These are phyloP conservation scores for Dorcoceras hygrometricum DNA, from an alignment of 257 asterid genomes.

Conservation along the genomic window DNA sequence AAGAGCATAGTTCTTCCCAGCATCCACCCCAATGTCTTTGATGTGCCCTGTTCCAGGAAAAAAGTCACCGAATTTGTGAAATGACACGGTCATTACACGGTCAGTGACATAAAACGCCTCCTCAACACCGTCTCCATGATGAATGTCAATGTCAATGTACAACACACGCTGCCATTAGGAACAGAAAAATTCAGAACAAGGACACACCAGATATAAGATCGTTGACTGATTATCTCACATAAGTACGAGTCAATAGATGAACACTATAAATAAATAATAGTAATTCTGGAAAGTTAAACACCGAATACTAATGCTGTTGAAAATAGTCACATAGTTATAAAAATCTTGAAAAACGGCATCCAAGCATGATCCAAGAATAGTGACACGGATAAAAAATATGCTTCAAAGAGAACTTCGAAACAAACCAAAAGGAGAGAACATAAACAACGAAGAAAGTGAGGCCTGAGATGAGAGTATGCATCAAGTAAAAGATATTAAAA, in stretches of 20 bases:
- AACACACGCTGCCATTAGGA: constrained; percentile 51
- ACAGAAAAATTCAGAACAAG: constrained; percentile 26
- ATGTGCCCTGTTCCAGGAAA: constrained; percentile 68
- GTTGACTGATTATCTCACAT: neutral
- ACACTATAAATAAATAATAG: neutral
- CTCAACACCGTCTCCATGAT: constrained; percentile 75
- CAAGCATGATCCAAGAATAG: neutral
- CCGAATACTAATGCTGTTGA: neutral
- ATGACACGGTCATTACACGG: constrained; percentile 68
- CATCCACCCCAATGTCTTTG: constrained; percentile 42
- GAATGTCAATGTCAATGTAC: constrained; percentile 59
- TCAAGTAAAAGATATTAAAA: neutral
- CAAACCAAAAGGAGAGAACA: neutral
- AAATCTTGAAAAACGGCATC: neutral
- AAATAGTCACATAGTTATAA: neutral
- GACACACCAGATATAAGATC: constrained; percentile 5
- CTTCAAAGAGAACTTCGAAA: neutral
- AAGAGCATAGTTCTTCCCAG: constrained; percentile 53
- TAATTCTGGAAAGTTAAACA: too few species aligned
- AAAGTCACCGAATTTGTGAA: constrained; percentile 63
- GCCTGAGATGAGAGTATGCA: neutral
- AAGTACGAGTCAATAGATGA: neutral
- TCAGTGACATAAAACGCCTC: constrained; percentile 67
- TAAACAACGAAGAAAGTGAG: neutral
- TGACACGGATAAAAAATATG: neutral